Evolutionary conservation across 441 rosid species (phyloP), one percentile per base, ranked within the genome.

Genomic region (Daphne laureola): DNA sequence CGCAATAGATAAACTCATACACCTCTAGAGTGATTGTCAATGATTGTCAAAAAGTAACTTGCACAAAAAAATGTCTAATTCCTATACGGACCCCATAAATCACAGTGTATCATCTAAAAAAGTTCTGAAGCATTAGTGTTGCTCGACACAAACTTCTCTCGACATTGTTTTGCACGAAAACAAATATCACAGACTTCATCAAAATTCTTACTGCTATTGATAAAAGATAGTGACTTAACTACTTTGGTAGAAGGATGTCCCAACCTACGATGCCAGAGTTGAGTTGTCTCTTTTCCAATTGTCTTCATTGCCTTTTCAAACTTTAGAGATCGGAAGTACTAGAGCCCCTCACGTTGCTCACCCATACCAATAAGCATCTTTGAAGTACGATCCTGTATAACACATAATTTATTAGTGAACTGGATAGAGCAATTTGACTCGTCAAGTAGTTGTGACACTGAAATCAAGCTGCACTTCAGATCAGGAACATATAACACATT

Each of bases 1-100:
- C 0, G 0, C 5, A 58, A 17, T 12, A 46, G 14, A 46, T 58
- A 58, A 8, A 58, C 18, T 11, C 45, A 58, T 0, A 58, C 53
- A 36, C 12, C 9, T 2, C 35, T 6, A 0, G 62, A 58, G 0
- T 16, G 18, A 40, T 59, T 50, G n/a, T 51, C 63, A 27, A 57
- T 17, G 13, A 57, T 57, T 0, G 62, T 57, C 3, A 47, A 49
- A 31, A 57, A 57, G 35, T 59, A 59, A n/a, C 1, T 8, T 50
- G 27, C 56, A n/a, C 55, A 25, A 51, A 31, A 59, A 41, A 13
- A 50, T 14, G 49, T 8, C 3, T 7, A 18, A 42, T 14, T 13
- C 14, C 4, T 41, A 23, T 50, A 50, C 12, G 48, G 56, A 17
- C 41, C 63, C 42, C 43, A 43, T 9, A 59, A 43, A 50, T 51